A percentile compares a stretch with the other conserved stretches of the same genome.
phyloP scores from a whole-genome alignment of 2,329 filamentous ascomycete species.

The Ceratocystis albifundus region DNA sequence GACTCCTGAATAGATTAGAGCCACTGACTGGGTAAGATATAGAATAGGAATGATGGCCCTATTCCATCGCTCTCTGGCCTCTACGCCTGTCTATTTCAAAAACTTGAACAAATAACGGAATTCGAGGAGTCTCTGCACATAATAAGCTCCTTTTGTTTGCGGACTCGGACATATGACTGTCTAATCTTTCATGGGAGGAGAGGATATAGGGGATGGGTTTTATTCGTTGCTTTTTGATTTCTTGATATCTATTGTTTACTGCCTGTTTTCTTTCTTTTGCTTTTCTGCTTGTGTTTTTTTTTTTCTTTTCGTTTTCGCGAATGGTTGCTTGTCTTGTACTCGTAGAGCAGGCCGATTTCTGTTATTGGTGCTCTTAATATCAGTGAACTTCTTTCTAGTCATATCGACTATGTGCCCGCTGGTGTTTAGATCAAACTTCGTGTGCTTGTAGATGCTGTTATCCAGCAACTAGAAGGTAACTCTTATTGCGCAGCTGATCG shows the following conservation, averaged over 20 bases:
- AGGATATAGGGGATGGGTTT: not conserved
- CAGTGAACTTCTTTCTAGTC: not conserved
- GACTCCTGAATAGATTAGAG: not conserved
- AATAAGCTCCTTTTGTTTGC: constrained; percentile 3
- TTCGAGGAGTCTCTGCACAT: constrained; percentile 11
- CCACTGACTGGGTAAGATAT: not conserved
- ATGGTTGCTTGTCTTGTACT: not conserved
- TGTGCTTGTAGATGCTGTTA: not conserved
- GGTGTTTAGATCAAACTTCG: not conserved
- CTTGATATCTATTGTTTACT: constrained; percentile 12
- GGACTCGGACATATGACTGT: not conserved
- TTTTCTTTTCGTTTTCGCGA: too few species aligned
- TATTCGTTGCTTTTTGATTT: constrained; percentile 5
- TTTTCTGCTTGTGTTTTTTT: not conserved
- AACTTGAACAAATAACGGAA: not conserved
- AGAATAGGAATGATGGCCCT: too few species aligned
- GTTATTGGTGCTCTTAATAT: constrained; percentile 2
- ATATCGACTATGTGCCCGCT: not conserved
- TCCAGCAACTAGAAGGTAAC: not conserved
- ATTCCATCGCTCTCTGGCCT: not conserved
- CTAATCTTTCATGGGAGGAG: not conserved
- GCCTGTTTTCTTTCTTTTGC: not conserved
- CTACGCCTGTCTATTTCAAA: not conserved
- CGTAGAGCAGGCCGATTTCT: not conserved
- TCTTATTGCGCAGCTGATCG: not conserved